Evolutionary conservation across 2,329 filamentous ascomycete species (phyloP), one percentile per base, ranked within the genome.

Genomic region (Trichoderma sp.): DNA sequence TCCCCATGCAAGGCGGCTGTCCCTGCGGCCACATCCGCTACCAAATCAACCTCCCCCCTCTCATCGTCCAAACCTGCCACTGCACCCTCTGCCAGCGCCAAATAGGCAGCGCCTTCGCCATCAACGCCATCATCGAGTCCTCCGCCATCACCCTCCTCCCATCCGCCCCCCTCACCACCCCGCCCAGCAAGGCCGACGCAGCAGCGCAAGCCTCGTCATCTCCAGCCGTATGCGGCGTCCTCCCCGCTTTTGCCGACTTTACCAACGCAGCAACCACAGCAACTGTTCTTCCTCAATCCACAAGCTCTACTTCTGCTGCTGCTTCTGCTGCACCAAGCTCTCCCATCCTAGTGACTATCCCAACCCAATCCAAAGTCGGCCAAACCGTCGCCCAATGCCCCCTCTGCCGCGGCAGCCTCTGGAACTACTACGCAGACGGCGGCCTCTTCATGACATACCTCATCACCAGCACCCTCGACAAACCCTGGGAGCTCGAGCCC

Each of bases 1-100:
- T 79, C 71, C 78, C 79, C 73, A 75, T 83, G 73, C 71, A 77
- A 36, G 80, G 81, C 71, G 90, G 89, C 71, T 93, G 92, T 79
- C 87, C 88, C 67, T 93, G 91, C 79, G 90, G 90, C 15, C 89
- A 92, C 76, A 85, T 91, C 74, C 92, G 91, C 78, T 91, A 93
- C 79, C 81, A 90, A 13, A 84, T 89, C 36, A 88, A 88, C 75
- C 81, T 91, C 3, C 82, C 91, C n/a, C 79, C 84, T 23, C 76
- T 86, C 55, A 73, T 82, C 66, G 80, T 83, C 39, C 81, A 86
- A 75, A 83, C 81, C 80, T 86, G 84, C 77, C 82, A 85, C 76
- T 86, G 84, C 78, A 82, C 81, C 28, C 76, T 77, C 72, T 86
- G 85, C 77, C 84, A 86, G 74, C 81, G 79, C 68, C 82, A 85